Evolutionary conservation across 108 stramenopile species (phyloP).

Genomic region (Ochromonas danica): DNA sequence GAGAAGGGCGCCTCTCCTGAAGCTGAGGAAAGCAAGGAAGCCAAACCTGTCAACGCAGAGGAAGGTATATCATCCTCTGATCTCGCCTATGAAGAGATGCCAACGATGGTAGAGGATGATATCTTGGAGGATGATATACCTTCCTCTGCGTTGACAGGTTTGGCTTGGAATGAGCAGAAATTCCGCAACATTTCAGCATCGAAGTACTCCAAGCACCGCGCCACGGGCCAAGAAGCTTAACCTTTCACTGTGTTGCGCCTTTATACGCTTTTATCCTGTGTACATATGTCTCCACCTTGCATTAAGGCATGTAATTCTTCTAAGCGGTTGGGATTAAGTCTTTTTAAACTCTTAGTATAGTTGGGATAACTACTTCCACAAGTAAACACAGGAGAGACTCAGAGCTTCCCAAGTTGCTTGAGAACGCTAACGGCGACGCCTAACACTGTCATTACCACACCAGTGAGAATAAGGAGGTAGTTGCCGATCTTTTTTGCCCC

Average conservation of each 20-base stretch:
- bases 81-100: not conserved
- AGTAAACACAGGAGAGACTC: no score
- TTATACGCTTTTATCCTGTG: no score
- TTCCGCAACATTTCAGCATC: constrained; percentile 24
- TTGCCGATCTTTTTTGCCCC: not conserved
- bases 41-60: not conserved
- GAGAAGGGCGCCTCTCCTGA: no score
- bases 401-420: not conserved
- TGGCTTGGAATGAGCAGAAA: constrained; percentile 30
- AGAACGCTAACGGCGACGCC: not conserved
- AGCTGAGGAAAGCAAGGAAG: not conserved
- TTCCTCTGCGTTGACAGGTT: not conserved
- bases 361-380: no score
- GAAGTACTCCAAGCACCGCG: constrained; percentile 29
- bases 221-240: no score
- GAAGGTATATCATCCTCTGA: not conserved
- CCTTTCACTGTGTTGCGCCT: no score
- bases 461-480: not conserved
- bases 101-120: not conserved
- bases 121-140: not conserved
- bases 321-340: no score
- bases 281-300: no score
- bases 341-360: no score
- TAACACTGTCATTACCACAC: constrained; percentile 27
- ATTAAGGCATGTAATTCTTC: no score